Evolutionary conservation across 306 rosid species (phyloP).

Genomic region (Acacia acuminata): DNA sequence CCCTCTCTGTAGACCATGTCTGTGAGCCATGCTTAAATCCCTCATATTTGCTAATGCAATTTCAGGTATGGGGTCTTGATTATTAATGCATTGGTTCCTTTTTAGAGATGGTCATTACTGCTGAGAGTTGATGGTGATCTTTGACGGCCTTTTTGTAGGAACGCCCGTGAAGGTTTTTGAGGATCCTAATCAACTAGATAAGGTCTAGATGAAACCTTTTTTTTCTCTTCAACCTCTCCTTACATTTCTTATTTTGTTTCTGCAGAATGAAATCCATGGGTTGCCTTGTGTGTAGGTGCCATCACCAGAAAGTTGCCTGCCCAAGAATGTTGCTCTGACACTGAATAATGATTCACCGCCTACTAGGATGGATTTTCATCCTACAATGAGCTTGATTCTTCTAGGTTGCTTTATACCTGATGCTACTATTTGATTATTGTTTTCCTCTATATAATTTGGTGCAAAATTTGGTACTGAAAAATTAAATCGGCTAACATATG

Average conservation of each 20-base stretch:
- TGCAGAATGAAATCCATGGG: neutral
- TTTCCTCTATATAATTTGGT: neutral
- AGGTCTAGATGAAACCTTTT: slow-evolving; percentile 28
- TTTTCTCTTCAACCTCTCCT: neutral
- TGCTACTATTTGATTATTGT: slow-evolving; percentile 5
- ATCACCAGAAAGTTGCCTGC: slow-evolving; percentile 4
- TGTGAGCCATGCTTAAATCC: neutral
- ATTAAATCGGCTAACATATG: slow-evolving; percentile 1
- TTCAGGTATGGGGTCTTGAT: slow-evolving; percentile 8
- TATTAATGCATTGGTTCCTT: neutral
- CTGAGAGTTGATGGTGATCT: neutral
- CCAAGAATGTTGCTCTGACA: slow-evolving; percentile 25
- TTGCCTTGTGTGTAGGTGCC: slow-evolving; percentile 27
- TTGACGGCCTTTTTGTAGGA: slow-evolving; percentile 18
- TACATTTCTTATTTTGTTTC: slow-evolving; percentile 8
- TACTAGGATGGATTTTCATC: slow-evolving; percentile 41
- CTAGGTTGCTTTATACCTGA: slow-evolving; percentile 31
- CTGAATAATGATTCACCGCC: slow-evolving; percentile 27
- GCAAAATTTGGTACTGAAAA: neutral
- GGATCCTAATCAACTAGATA: slow-evolving; percentile 25
- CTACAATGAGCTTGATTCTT: slow-evolving; percentile 16
- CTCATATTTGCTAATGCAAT: neutral
- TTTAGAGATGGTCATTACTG: neutral
- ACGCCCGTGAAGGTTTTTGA: slow-evolving; percentile 10
- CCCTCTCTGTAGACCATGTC: slow-evolving; percentile 27